phyloP scores from a whole-genome alignment of 1,284 basidiomycete species.

The Cryptococcus wingfieldii region DNA sequence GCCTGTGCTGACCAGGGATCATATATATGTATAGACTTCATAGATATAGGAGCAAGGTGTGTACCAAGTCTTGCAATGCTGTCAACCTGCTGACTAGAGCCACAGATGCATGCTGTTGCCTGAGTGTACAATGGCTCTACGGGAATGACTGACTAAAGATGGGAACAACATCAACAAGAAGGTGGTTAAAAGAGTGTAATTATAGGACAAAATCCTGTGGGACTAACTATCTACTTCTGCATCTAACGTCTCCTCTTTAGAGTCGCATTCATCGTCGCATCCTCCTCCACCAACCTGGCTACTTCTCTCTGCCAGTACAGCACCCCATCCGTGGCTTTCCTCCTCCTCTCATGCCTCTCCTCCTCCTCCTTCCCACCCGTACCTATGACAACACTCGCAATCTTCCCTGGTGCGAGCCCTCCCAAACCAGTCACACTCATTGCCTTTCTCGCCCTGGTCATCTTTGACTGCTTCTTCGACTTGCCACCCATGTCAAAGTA shows the following conservation, averaged over 20 bases:
- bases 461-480: constrained; percentile 3
- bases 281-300: constrained; percentile 19
- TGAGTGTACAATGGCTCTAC: neutral
- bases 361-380: constrained; percentile 30
- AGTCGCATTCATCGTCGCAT: neutral
- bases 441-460: constrained; percentile 21
- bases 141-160: neutral
- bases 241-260: neutral
- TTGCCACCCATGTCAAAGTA: neutral
- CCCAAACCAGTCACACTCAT: constrained; percentile 19
- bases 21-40: neutral
- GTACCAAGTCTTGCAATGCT: neutral
- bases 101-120: no score
- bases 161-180: neutral
- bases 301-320: constrained; percentile 41
- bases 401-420: neutral
- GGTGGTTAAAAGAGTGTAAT: neutral
- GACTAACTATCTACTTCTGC: no score
- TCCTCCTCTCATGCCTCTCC: constrained; percentile 24
- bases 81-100: no score
- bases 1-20: neutral
- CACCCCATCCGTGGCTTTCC: constrained; percentile 34
- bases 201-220: neutral
- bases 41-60: no score
- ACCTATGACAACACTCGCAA: constrained; percentile 23